These are phyloP conservation scores for Mesotaenium endlicherianum DNA, from an alignment of 139 green algal genomes.

Conservation along the genomic window DNA sequence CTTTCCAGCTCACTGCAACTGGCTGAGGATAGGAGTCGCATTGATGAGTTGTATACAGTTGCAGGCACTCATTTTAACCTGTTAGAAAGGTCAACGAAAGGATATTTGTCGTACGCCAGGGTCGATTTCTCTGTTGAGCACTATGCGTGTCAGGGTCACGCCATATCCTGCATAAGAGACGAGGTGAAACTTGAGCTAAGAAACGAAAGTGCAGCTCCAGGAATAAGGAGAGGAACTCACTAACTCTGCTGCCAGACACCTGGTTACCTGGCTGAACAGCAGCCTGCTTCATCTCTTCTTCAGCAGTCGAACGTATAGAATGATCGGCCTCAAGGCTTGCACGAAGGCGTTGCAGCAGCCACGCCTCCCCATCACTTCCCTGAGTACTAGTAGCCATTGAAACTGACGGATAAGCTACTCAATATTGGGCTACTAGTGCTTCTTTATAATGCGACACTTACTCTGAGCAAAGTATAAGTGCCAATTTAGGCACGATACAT, in stretches of 20 bases:
- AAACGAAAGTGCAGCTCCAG: neutral
- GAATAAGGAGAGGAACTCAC: neutral
- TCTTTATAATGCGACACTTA: too few species aligned
- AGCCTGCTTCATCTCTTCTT: slow-evolving; percentile 2
- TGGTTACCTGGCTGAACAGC: neutral
- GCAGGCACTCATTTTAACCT: neutral
- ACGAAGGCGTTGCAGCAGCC: slow-evolving; percentile 16
- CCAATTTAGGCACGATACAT: too few species aligned
- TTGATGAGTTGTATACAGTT: neutral
- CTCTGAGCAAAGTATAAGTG: too few species aligned
- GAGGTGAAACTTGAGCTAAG: neutral
- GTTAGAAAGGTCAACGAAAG: neutral
- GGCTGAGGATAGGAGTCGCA: neutral
- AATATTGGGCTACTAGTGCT: too few species aligned
- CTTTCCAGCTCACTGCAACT: neutral
- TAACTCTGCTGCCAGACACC: neutral
- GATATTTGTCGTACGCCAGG: slow-evolving; percentile 19
- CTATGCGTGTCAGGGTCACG: neutral
- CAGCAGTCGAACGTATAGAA: neutral
- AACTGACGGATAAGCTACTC: too few species aligned
- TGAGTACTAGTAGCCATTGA: too few species aligned
- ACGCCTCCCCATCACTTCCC: too few species aligned
- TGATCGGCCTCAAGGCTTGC: neutral
- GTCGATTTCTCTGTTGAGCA: neutral
- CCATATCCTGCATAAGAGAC: slow-evolving; percentile 10